Evolutionary conservation across 2,329 filamentous ascomycete genomes (phyloP), one percentile per base, ranked within the genome.

Genomic region (Penicillium fuscoglaucum): DNA sequence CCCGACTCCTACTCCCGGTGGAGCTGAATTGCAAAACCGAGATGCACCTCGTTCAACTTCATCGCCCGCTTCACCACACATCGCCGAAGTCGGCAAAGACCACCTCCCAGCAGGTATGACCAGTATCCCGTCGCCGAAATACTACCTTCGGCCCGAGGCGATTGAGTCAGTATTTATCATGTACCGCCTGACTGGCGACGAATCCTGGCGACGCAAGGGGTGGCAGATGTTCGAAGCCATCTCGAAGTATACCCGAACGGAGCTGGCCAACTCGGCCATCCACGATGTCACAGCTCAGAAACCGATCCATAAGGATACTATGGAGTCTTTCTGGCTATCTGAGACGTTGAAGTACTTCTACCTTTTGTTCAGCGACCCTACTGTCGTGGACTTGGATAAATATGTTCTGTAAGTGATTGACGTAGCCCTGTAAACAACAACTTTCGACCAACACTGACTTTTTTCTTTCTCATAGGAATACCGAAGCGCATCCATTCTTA

Each of bases 81-180:
- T 63, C 64, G 37, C 72, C 70, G 49, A 51, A n/a, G 76, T 82
- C 55, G 67, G 72, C n/a, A 72, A 76, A 47, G 75, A 79, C 57
- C 76, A 76, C 41, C 68, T 80, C 31, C 77, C 78, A 13, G 66
- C 72, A 15, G 78, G 78, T 6, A 74, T 80, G 61, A 74, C 73
- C 10, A 70, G 70, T 33, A 74, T 81, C 40, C 62, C 64, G 1
- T 67, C 67, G 12, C 68, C 73, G 3, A 69, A 76, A 55, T 81
- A 79, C 62, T 70, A 76, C 33, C 65, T 81, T 70, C 69, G 78
- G 8, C 90, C 90, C 21, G 90, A 93, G 75, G 90, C 90, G 2
- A 91, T 93, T 54, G 90, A 93, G 77, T 89, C 86, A 15, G 84
- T 95, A 5, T 93, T 91, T 73, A 84, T 91, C 69, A 84, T 93